These are phyloP conservation scores for Lentinula boryana DNA, from an alignment of 768 basidiomycete species.

Conservation along the genomic window DNA sequence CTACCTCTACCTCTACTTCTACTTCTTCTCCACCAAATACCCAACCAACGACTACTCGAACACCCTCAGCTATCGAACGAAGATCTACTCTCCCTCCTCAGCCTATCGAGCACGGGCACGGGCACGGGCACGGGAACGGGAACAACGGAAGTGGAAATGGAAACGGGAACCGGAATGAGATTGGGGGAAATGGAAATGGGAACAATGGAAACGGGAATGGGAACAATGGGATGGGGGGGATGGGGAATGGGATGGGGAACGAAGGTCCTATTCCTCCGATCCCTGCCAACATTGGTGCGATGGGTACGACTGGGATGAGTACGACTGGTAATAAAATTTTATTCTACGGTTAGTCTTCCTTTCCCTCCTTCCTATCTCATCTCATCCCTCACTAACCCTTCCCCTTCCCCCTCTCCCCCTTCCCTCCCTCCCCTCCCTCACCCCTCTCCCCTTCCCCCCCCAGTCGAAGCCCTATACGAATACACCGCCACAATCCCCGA, in stretches of 20 bases:
- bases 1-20: constrained; percentile 30
- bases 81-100: neutral
- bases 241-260: too few relatives aligned
- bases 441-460: neutral
- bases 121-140: too few relatives aligned
- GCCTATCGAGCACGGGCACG: neutral
- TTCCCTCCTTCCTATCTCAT: neutral
- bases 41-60: constrained; percentile 6
- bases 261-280: neutral
- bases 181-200: too few relatives aligned
- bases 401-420: too few relatives aligned
- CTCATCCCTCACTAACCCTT: too few relatives aligned
- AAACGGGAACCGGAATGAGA: too few relatives aligned
- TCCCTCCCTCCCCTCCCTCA: neutral
- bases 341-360: neutral
- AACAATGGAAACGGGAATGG: too few relatives aligned
- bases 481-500: constrained; percentile 48
- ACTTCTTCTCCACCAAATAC: constrained; percentile 51
- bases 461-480: constrained; percentile 54
- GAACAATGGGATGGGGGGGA: too few relatives aligned
- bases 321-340: neutral
- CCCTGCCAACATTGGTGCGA: neutral
- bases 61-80: constrained; percentile 15
- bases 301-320: neutral
- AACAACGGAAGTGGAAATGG: neutral